Evolutionary conservation across 1,139 yeast genomes (phyloP).

Genomic region (Blastobotrys arbuscula): DNA sequence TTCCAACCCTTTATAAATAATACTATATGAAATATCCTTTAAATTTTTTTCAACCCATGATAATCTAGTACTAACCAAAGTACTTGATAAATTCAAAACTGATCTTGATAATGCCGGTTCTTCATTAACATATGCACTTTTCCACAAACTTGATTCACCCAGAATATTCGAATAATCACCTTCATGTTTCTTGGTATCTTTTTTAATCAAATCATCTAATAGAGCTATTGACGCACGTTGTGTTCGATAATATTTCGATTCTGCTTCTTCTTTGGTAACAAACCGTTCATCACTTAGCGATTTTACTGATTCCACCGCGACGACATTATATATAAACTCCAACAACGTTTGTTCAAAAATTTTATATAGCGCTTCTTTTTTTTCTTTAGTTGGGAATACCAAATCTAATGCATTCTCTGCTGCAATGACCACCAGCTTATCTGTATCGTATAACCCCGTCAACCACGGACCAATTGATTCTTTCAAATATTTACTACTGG

Average conservation of each 20-base stretch:
- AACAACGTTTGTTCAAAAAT: slow-evolving; percentile 53
- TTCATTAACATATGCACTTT: slow-evolving; percentile 21
- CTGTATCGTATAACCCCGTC: slow-evolving; percentile 65
- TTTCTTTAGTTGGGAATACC: slow-evolving; percentile 56
- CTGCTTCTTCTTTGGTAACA: slow-evolving; percentile 60
- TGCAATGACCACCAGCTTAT: slow-evolving; percentile 50
- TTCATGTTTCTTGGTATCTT: slow-evolving; percentile 16
- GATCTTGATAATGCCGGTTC: slow-evolving; percentile 26
- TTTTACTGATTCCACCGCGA: slow-evolving; percentile 52
- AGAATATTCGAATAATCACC: slow-evolving; percentile 20
- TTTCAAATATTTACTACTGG: slow-evolving; percentile 56
- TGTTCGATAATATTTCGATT: slow-evolving; percentile 60
- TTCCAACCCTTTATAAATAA: slow-evolving; percentile 29
- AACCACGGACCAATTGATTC: slow-evolving; percentile 71
- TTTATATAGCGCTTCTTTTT: slow-evolving; percentile 55
- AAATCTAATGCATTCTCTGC: slow-evolving; percentile 45
- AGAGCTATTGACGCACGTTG: slow-evolving; percentile 49
- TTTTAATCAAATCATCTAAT: slow-evolving; percentile 40
- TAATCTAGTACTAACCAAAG: slow-evolving; percentile 17
- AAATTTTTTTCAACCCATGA: slow-evolving; percentile 22
- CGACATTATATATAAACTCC: slow-evolving; percentile 47
- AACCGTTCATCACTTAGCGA: slow-evolving; percentile 74
- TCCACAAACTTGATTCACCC: slow-evolving; percentile 27
- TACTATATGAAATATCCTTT: slow-evolving; percentile 23
- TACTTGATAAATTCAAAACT: slow-evolving; percentile 18